These are phyloP conservation scores for Claviceps paspali DNA, from an alignment of 2,329 filamentous ascomycete genomes.

Conservation along the genomic window DNA sequence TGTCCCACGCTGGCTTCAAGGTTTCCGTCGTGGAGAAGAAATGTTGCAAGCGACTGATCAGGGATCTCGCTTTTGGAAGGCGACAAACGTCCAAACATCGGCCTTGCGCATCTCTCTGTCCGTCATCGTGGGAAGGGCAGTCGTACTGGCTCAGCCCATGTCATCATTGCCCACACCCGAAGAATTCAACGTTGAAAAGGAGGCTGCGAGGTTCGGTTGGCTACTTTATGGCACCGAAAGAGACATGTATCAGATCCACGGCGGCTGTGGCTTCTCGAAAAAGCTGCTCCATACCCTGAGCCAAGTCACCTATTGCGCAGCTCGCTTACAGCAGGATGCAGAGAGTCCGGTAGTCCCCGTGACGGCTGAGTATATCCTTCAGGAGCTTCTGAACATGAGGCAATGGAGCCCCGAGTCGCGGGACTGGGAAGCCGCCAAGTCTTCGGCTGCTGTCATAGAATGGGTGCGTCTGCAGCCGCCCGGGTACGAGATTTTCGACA, in stretches of 20 bases:
- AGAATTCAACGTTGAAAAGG: slow-evolving; percentile 14
- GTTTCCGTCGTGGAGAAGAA: slow-evolving; percentile 20
- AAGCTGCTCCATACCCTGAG: slow-evolving; percentile 22
- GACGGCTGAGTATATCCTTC: slow-evolving; percentile 14
- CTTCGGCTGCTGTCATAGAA: slow-evolving; percentile 10
- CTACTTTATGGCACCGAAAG: slow-evolving; percentile 20
- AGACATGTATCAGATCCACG: slow-evolving; percentile 24
- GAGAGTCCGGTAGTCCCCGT: slow-evolving; percentile 17
- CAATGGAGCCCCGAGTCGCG: slow-evolving; percentile 21
- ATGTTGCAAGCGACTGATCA: slow-evolving; percentile 21
- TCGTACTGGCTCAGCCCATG: slow-evolving; percentile 26
- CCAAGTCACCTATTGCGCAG: slow-evolving; percentile 22
- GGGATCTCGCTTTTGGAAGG: slow-evolving; percentile 21
- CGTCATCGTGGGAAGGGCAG: slow-evolving; percentile 23
- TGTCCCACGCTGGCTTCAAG: slow-evolving; percentile 22
- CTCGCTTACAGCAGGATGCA: slow-evolving; percentile 18
- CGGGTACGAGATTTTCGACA: slow-evolving; percentile 12
- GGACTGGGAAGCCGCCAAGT: slow-evolving; percentile 10
- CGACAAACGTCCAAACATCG: slow-evolving; percentile 18
- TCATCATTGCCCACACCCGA: slow-evolving; percentile 14
- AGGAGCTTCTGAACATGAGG: slow-evolving; percentile 16
- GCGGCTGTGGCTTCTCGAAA: slow-evolving; percentile 26
- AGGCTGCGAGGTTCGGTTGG: slow-evolving; percentile 22
- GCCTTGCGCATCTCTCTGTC: slow-evolving; percentile 22
- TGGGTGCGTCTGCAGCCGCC: slow-evolving; percentile 15